phyloP scores from a whole-genome alignment of 2,329 filamentous ascomycete genomes.

The Stemphylium lycopersici region DNA sequence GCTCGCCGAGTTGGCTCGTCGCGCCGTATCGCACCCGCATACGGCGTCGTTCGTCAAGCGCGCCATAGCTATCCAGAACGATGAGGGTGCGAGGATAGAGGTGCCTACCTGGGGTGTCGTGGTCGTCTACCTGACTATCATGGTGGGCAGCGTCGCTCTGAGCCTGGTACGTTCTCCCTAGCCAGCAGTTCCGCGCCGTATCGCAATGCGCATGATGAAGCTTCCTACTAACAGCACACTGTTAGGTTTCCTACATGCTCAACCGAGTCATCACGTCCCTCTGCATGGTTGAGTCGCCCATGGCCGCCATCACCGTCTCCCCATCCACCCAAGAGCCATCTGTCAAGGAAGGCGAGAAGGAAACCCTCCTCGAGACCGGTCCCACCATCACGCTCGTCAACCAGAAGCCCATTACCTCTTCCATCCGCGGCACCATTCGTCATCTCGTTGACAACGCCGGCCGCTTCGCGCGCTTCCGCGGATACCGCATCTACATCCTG shows the following conservation, averaged over 20 bases:
- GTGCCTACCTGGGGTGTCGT: slow-evolving; percentile 40
- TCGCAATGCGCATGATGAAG: not conserved
- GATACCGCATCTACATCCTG: slow-evolving; percentile 59
- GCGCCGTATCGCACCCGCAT: slow-evolving; percentile 37
- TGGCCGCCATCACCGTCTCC: slow-evolving; percentile 57
- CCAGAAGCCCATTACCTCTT: slow-evolving; percentile 66
- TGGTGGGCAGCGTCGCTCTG: slow-evolving; percentile 51
- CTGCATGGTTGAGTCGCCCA: slow-evolving; percentile 67
- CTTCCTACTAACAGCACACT: not conserved
- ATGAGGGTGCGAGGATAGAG: slow-evolving; percentile 22
- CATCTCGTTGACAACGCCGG: slow-evolving; percentile 71
- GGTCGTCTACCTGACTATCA: slow-evolving; percentile 43
- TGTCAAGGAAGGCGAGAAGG: slow-evolving; percentile 49
- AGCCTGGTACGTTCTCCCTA: slow-evolving; percentile 45
- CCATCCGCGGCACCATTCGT: slow-evolving; percentile 62
- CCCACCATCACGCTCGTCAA: slow-evolving; percentile 53
- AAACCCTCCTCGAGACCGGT: slow-evolving; percentile 48
- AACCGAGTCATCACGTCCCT: slow-evolving; percentile 66
- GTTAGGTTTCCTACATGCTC: slow-evolving; percentile 61
- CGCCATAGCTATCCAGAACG: slow-evolving; percentile 18
- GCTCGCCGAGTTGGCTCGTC: slow-evolving; percentile 40
- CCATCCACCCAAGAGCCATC: slow-evolving; percentile 53
- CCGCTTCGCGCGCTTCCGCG: slow-evolving; percentile 71
- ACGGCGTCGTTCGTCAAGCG: slow-evolving; percentile 37
- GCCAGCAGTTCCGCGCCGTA: not conserved